Percentiles rank a stretch among this genome's conserved stretches.
Evolutionary conservation across 2,329 filamentous ascomycete species (phyloP).

Genomic region (Trichoderma gracile): DNA sequence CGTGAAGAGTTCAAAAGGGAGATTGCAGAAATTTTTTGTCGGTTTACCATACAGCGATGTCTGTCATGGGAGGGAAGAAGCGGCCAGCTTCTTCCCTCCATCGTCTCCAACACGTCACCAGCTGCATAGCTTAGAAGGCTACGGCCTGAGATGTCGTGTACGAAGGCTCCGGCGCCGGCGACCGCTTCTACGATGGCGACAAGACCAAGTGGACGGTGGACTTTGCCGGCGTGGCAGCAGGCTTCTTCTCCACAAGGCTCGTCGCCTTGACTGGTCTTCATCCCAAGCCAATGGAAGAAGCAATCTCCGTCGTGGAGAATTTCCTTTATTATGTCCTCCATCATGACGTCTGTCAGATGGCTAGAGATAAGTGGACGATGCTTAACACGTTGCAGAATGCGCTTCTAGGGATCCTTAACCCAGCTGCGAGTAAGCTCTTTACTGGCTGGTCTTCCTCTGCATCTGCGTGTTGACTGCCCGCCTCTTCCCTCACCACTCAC

Average conservation of each 20-base stretch:
- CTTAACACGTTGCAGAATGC: conserved; percentile 51
- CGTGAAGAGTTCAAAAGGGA: no score
- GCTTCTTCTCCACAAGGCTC: conserved; percentile 69
- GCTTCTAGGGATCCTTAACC: conserved; percentile 79
- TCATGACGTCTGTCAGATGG: conserved; percentile 75
- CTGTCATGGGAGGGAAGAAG: no score
- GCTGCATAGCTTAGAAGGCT: no score
- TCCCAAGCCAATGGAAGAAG: conserved; percentile 53
- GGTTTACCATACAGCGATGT: no score
- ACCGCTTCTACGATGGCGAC: conserved; percentile 52
- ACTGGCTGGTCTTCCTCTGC: no score
- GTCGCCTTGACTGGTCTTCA: conserved; percentile 59
- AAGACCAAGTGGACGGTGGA: conserved; percentile 72
- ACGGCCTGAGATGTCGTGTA: conserved; percentile 63
- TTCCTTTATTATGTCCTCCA: conserved; percentile 86
- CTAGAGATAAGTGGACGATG: conserved; percentile 65
- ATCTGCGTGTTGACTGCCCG: no score
- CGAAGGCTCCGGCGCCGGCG: conserved; percentile 45
- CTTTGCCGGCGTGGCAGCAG: conserved; percentile 74
- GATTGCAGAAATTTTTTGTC: no score
- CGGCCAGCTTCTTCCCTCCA: no score
- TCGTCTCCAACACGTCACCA: no score
- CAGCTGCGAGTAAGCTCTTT: no score
- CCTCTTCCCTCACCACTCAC: no score
- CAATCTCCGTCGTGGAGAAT: conserved; percentile 71